Evolutionary conservation across 352 stramenopile genomes (phyloP), one percentile per base, ranked within the genome.

Genomic region (Phytophthora pisi): DNA sequence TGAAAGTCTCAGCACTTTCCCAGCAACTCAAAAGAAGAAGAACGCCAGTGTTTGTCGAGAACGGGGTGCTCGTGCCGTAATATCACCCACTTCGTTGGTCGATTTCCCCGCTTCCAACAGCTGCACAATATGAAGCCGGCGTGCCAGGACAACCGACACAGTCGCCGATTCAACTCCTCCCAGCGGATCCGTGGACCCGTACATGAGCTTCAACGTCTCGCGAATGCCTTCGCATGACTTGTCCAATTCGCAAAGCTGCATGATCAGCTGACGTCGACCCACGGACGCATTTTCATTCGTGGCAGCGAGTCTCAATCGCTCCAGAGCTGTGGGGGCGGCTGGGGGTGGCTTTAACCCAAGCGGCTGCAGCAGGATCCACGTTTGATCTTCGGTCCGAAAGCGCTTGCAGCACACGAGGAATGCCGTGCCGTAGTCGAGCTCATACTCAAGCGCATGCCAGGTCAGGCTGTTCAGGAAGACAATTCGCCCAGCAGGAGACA

Each of bases 211-310:
- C 18, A 50, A 1, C 16, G 60, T 66, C n/a, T 60, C 42, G 9
- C 38, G 13, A 34, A 55, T 20, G 11, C 60, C 51, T 18, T 55
- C 20, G 15, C 5, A 31, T 13, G 51, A 59, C 16, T 52, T 66
- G 7, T 46, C 24, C 23, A n/a, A 34, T 13, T 57, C 36, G 3
- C 57, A 5, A 15, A 57, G 40, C 3, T 24, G 46, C 47, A 64
- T 57, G n/a, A 57, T 52, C 34, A 64, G 52, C 23, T 51, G 47
- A 15, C 47, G 26, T 36, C 57, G 57, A 6, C 57, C 57, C 30
- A 31, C 36, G 15, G 45, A 23, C 9, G 45, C 47, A 42, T 65
- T 45, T 5, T 64, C 46, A 50, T 50, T 56, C 31, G 46, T n/a
- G 46, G 46, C 56, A 34, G 56, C 28, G 20, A 40, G 15, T n/a